These are phyloP conservation scores for Colletotrichum chlorophyti DNA, from an alignment of 2,329 filamentous ascomycete species.

Conservation along the genomic window DNA sequence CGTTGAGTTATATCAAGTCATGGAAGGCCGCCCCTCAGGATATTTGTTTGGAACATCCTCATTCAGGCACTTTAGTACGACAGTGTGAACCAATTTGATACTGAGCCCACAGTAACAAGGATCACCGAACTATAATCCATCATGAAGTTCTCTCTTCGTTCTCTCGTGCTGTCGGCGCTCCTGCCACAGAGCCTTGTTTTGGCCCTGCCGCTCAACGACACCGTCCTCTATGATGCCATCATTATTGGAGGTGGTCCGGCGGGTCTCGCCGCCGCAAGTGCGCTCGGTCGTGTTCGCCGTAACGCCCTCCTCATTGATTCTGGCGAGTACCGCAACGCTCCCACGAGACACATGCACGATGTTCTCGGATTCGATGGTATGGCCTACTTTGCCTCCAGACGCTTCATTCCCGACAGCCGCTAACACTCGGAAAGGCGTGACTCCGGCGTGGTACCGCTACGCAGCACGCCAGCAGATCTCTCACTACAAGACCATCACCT, in stretches of 20 bases:
- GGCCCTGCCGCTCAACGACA: conserved; percentile 9
- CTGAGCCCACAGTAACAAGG: too few relatives aligned
- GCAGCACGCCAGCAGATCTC: conserved; percentile 59
- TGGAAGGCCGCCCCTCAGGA: not conserved
- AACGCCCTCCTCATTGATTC: conserved; percentile 64
- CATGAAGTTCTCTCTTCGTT: conserved; percentile 5
- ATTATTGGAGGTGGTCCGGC: conserved; percentile 65
- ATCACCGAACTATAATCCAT: too few relatives aligned
- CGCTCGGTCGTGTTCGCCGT: conserved; percentile 63
- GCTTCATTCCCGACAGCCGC: not conserved
- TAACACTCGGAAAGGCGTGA: conserved; percentile 49
- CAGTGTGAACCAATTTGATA: not conserved
- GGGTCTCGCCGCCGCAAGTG: conserved; percentile 60
- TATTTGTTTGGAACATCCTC: not conserved
- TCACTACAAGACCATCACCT: conserved; percentile 55
- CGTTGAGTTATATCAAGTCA: not conserved
- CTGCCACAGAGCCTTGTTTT: not conserved
- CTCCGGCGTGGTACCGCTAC: conserved; percentile 60
- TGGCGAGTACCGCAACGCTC: conserved; percentile 61
- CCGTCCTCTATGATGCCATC: conserved; percentile 56
- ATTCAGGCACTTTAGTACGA: not conserved
- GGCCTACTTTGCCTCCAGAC: not conserved
- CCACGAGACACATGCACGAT: conserved; percentile 67
- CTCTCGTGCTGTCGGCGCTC: conserved; percentile 6
- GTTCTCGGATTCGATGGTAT: conserved; percentile 65